Percentiles rank a stretch among this genome's conserved stretches.
Conservation (phyloP, 345 rosid genomes). For the Eucalyptus curtisii region DNA sequence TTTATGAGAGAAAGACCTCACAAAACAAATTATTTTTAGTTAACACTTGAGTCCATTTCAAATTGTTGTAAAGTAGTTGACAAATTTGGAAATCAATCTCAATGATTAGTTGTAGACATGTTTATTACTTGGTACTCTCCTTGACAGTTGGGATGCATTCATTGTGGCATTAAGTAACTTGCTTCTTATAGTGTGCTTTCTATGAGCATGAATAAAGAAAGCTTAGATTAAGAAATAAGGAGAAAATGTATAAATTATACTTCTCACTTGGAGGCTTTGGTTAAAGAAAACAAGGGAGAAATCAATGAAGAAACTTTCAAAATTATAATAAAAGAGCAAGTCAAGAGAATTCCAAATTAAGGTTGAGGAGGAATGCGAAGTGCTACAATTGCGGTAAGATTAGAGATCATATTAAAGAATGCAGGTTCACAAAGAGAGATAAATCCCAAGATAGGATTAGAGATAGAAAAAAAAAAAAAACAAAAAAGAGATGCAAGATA, state of each 20-base stretch:
- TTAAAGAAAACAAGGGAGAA: background rate
- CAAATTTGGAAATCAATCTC: background rate
- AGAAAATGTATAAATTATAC: background rate
- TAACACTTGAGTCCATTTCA: background rate
- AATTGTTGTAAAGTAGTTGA: background rate
- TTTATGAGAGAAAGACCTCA: background rate
- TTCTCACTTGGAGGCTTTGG: background rate
- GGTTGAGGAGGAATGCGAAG: background rate
- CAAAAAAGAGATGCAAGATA: background rate
- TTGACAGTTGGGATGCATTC: background rate
- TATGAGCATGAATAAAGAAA: background rate
- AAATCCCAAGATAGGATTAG: background rate
- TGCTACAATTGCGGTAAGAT: background rate
- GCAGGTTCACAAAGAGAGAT: background rate
- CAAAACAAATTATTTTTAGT: background rate
- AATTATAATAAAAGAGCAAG: background rate
- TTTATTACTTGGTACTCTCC: background rate
- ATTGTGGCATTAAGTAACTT: background rate
- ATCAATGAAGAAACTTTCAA: background rate
- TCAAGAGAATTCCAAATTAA: background rate
- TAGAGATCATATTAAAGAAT: background rate
- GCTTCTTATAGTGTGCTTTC: background rate
- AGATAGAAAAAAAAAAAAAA: background rate
- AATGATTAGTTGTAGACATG: background rate
- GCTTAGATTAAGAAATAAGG: background rate